phyloP scores from a whole-genome alignment of 768 basidiomycete genomes.

The Lyophyllum semitale region DNA sequence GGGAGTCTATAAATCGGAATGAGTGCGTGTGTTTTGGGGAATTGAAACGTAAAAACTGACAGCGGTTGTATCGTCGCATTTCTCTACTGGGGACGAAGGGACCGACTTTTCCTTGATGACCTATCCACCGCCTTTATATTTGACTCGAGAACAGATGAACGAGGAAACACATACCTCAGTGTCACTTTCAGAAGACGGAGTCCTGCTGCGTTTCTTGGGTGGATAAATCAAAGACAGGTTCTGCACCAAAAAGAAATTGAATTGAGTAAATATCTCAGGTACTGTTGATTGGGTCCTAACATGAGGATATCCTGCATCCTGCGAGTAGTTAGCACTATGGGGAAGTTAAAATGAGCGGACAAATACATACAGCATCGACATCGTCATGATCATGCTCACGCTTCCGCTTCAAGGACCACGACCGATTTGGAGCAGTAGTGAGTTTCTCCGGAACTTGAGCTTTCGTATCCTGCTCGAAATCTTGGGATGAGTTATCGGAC shows the following conservation, averaged over 20 bases:
- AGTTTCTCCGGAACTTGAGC: neutral
- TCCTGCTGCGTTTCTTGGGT: conserved; percentile 38
- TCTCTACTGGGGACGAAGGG: neutral
- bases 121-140: neutral
- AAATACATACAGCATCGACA: conserved; percentile 16
- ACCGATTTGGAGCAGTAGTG: neutral
- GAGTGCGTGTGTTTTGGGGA: neutral
- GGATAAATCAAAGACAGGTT: conserved; percentile 53
- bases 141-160: neutral
- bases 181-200: conserved; percentile 37
- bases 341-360: neutral
- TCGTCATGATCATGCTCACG: conserved; percentile 25
- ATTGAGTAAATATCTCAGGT: neutral
- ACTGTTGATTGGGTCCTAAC: conserved; percentile 26
- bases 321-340: conserved; percentile 8
- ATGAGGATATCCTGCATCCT: conserved; percentile 46
- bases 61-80: neutral
- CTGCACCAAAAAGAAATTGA: conserved; percentile 23
- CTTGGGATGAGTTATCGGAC: neutral
- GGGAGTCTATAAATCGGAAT: neutral
- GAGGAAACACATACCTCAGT: conserved; percentile 18
- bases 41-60: neutral
- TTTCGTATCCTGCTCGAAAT: neutral
- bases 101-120: neutral
- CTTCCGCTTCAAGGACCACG: conserved; percentile 30